phyloP scores from a whole-genome alignment of 495 filamentous ascomycete genomes.

The Aspergillus mulundensis region DNA sequence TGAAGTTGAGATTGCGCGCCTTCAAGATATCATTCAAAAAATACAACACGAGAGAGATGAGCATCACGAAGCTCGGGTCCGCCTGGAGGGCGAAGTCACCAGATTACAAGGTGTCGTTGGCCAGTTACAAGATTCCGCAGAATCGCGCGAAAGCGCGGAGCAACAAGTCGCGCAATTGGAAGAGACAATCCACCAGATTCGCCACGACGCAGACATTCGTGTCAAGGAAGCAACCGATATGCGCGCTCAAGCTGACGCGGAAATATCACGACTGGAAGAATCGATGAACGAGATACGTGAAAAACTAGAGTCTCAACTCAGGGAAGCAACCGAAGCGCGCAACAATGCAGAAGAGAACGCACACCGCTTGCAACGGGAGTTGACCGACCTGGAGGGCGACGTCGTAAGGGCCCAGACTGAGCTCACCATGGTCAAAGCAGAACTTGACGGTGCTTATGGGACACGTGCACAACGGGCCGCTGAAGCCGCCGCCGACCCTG shows the following conservation, averaged over 20 bases:
- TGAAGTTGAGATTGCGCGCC: conserved; percentile 20
- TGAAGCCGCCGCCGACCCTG: conserved; percentile 64
- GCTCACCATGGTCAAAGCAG: conserved; percentile 84
- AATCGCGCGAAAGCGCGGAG: conserved; percentile 29
- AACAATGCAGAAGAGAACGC: conserved; percentile 41
- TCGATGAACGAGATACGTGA: conserved; percentile 21
- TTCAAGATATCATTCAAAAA: conserved; percentile 16
- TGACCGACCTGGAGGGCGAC: conserved; percentile 72
- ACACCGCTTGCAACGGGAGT: conserved; percentile 56
- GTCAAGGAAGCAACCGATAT: conserved; percentile 21
- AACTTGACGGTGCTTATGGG: conserved; percentile 92
- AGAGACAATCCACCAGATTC: conserved; percentile 34
- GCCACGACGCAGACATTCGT: conserved; percentile 32
- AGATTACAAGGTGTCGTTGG: conserved; percentile 25
- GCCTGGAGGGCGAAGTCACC: conserved; percentile 19
- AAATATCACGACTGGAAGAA: conserved; percentile 19
- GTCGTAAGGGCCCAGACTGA: conserved; percentile 86
- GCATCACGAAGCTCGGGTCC: conserved; percentile 14
- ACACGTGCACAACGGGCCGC: conserved; percentile 71
- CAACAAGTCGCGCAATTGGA: conserved; percentile 35
- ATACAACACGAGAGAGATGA: conserved; percentile 15
- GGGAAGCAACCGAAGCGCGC: conserved; percentile 26
- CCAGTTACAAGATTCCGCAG: conserved; percentile 21
- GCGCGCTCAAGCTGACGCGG: conserved; percentile 13
- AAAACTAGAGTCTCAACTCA: conserved; percentile 24